Conservation (phyloP, 306 rosid species). For the Nissolia schottii region DNA sequence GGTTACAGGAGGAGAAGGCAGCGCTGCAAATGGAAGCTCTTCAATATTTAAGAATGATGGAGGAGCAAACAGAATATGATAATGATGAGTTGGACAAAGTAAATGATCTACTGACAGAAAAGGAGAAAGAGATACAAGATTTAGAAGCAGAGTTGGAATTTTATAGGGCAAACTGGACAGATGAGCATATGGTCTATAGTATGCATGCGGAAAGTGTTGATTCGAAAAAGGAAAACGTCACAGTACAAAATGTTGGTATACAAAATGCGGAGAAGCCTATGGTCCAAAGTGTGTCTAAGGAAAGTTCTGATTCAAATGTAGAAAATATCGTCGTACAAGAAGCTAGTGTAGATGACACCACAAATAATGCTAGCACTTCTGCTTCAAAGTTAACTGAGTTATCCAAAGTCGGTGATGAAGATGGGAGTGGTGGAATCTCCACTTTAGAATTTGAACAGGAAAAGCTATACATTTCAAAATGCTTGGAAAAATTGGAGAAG, state of each 20-base stretch:
- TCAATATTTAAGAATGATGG: conserved; percentile 92
- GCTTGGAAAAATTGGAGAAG: conserved; percentile 62
- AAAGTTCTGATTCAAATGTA: conserved; percentile 29
- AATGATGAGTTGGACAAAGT: conserved; percentile 74
- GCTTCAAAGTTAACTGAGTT: conserved; percentile 26
- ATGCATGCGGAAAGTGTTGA: conserved; percentile 21
- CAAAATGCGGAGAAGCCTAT: conserved; percentile 3
- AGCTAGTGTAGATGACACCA: conserved; percentile 12
- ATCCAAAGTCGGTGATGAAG: conserved; percentile 31
- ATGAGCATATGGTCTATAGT: conserved; percentile 14
- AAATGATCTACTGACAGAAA: conserved; percentile 70
- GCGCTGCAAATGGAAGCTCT: conserved; percentile 84
- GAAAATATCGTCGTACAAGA: conserved; percentile 25
- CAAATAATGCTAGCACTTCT: conserved; percentile 8
- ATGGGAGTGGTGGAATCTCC: conserved; percentile 28
- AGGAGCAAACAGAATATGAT: conserved; percentile 95
- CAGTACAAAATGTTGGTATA: conserved; percentile 22
- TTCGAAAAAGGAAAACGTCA: conserved; percentile 28
- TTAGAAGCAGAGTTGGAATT: conserved; percentile 75
- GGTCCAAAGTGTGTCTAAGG: conserved; percentile 12
- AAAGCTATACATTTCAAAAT: conserved; percentile 47
- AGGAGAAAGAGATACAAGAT: conserved; percentile 76
- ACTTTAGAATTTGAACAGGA: conserved; percentile 63
- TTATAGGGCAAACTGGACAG: conserved; percentile 34
- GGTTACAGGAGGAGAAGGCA: conserved; percentile 95